Evolutionary conservation across 2,329 filamentous ascomycete genomes (phyloP), one percentile per base, ranked within the genome.

Genomic region (Talaromyces sp.): DNA sequence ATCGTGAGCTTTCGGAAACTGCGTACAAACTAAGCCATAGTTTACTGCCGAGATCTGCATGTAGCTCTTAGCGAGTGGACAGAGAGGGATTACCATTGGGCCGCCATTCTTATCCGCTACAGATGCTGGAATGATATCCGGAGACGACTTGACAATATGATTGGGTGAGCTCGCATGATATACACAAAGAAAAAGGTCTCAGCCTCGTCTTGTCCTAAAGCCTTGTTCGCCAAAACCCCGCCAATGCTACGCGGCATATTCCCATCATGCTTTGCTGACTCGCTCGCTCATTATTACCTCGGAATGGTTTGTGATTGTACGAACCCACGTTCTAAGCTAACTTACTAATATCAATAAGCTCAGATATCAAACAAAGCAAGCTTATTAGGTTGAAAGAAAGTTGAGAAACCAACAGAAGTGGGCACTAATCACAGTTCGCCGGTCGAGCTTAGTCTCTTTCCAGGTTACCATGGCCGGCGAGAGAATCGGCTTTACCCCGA

Each of bases 401-500:
- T 15, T 48, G 28, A 15, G 22, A 31, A 46, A 46, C 19, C 45
- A 35, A 25, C 31, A 21, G 28, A 33, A 48, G 45, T 21, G 45
- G 45, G 28, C 45, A 33, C 43, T 46, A 33, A 31, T 33, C 25
- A 19, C 17, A 2, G 28, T 13, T 9, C 28, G n/a, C 33, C 19
- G 45, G 31, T 48, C 19, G 45, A 28, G 17, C n/a, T 48, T 13
- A 48, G 43, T 33, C 36, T 50, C 17, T 43, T 52, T 22, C 56
- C 39, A 39, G 46, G 19, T 48, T 21, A 13, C 35, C 43, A 43
- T 43, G 40, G 54, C 43, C 21, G 28, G 48, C 25, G 15, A 33
- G 37, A 46, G 21, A 43, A 3, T 19, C 55, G 43, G 43, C 46
- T 50, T 41, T 17, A 46, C 40, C 36, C 56, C 35, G 56, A 57